These are phyloP conservation scores for Blastobotrys terrestris DNA, from an alignment of 805 yeast genomes.

Conservation along the genomic window DNA sequence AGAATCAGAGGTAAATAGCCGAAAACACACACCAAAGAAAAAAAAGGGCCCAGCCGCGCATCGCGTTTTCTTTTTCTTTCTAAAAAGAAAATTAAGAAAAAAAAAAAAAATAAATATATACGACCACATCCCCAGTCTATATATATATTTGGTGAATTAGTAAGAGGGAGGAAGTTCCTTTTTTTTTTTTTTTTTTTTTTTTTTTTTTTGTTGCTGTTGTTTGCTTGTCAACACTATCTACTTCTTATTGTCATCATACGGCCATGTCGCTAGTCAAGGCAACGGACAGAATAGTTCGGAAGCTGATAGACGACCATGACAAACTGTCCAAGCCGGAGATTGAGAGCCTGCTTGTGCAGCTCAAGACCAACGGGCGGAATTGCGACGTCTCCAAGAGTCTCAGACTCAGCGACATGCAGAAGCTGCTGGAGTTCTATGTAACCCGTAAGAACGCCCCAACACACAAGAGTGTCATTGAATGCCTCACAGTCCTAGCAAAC, in stretches of 20 bases:
- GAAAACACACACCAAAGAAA: no score
- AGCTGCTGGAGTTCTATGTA: conserved; percentile 3
- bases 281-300: not conserved
- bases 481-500: conserved; percentile 14
- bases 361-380: not conserved
- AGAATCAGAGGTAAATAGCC: not conserved
- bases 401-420: not conserved
- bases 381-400: not conserved
- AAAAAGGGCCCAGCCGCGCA: not conserved
- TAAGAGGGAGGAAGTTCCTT: no score
- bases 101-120: no score
- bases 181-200: no score
- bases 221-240: no score
- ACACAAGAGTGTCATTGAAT: not conserved
- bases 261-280: not conserved
- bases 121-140: no score
- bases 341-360: not conserved
- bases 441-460: not conserved
- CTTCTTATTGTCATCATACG: no score
- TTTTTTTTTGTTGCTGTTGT: no score
- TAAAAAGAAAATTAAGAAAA: not conserved
- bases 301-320: not conserved
- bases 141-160: no score
- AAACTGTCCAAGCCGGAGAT: not conserved
- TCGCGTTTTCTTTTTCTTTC: not conserved